phyloP scores from a whole-genome alignment of 2,329 filamentous ascomycete species.

The Xylariaceae sp. region DNA sequence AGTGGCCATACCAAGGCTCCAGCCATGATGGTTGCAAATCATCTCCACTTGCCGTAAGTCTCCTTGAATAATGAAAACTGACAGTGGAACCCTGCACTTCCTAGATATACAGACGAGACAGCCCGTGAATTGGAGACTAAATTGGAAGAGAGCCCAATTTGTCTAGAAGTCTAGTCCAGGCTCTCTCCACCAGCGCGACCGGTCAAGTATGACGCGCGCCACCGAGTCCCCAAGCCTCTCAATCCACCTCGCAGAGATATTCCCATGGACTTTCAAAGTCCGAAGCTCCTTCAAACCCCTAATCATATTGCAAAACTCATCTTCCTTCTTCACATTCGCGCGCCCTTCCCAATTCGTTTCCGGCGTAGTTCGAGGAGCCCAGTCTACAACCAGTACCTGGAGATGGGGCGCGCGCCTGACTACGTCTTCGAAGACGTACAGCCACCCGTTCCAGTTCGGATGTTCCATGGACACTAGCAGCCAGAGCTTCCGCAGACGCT shows the following conservation, averaged over 20 bases:
- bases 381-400: conserved; percentile 39
- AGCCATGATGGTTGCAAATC: no score
- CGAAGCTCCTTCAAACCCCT: conserved; percentile 24
- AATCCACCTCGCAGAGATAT: conserved; percentile 29
- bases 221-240: conserved; percentile 20
- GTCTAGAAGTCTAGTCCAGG: conserved; percentile 23
- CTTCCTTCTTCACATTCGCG: conserved; percentile 33
- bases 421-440: conserved; percentile 37
- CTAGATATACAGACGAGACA: no score
- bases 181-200: conserved; percentile 38
- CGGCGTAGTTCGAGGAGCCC: conserved; percentile 34
- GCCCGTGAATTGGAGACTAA: no score
- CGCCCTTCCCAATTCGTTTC: conserved; percentile 22
- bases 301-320: conserved; percentile 32
- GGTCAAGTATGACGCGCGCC: conserved; percentile 25
- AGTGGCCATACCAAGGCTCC: no score
- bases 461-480: conserved; percentile 37
- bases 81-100: no score
- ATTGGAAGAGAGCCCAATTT: no score
- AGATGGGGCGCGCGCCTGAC: conserved; percentile 24
- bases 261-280: conserved; percentile 31
- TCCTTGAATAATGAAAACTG: no score
- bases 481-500: conserved; percentile 35
- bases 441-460: conserved; percentile 42
- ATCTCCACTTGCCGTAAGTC: no score